Base-by-base conservation (phyloP, 2,329 filamentous ascomycete genomes). In the Fusarium ramigenum region DNA sequence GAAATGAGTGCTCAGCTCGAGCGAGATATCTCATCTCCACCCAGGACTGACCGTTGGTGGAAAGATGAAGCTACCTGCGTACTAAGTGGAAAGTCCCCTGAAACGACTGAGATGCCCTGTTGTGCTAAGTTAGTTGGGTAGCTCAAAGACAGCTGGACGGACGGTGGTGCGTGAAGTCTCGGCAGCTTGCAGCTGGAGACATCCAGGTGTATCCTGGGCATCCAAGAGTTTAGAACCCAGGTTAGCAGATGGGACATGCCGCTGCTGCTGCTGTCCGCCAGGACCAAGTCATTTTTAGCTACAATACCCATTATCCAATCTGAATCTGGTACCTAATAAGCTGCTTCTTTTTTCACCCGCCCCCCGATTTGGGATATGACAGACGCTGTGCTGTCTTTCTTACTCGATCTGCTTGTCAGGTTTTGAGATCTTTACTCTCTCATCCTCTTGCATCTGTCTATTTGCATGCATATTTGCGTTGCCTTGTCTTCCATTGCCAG, bases 231-330 rank as follows among this genome's bases (percentile, higher is more conserved):
- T 60, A 36, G 64, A 69, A 19, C 30, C 47, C 47, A 50, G 43
- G 30, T 49, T 40, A 57, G 56, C 23, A 66, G 28, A 70, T 73
- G 66, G 49, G 28, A 43, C 46, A 63, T 73, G 60, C 68, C 66
- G 63, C 61, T 66, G 69, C 60, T 66, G 53, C 57, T 71, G 62
- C 42, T 56, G 68, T 32, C 70, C 60, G 47, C 73, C 57, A 67
- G 63, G 68, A 53, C 71, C 75, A 75, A 74, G 40, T 58, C 75
- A 73, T 74, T 73, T 74, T 71, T 54, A 73, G 69, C 68, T 63
- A 47, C 71, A 57, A 58, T 60, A 52, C 50, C 53, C 66, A 39
- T 44, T 60, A 50, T 58, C 58, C 44, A 61, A 52, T 52, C 57
- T 36, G 49, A 47, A 53, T 67, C 30, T 66, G 60, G 60, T 61